Base-by-base conservation (phyloP, 768 basidiomycete species). In the Fistulinella prunicolor region DNA sequence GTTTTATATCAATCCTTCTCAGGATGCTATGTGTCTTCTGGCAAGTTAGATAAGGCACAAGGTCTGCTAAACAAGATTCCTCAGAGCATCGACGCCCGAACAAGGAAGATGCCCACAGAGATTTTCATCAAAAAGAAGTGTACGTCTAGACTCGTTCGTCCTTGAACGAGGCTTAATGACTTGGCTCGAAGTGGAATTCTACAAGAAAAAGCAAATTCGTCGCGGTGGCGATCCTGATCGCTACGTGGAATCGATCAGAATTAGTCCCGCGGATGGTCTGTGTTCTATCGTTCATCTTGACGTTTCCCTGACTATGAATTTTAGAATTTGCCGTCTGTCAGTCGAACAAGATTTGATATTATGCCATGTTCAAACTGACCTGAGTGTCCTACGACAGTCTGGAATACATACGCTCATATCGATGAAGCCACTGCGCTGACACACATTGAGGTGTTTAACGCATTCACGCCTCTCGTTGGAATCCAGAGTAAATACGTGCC, bases 61-160 rank as follows among this genome's bases (percentile, higher is more conserved):
- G 65, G 65, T 46, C 64, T 89, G 12, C 60, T 89, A 4, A 81
- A 90, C 49, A 66, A 61, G 12, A 74, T 89, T n/a, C 85, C 86
- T 0, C 71, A 66, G 0, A 60, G 82, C 42, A 70, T 89, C 10
- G 75, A 81, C 17, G 78, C 76, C 61, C 76, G 73, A 64, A 86
- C 81, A 66, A 84, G 81, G 64, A 78, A 81, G 44, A 62, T 89
- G 42, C 86, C 89, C 0, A 86, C 85, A 0, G 89, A 91, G 56
- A 79, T 83, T 3, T 82, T 83, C 46, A 86, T 90, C 45, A 80
- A 83, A 70, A 88, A 86, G 72, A 87, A 85, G 65, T 32, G 89
- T 89, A 42, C 9, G 83, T 67, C 58, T 12, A 1, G 16, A 20
- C 12, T 13, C 34, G 29, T 14, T 45, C 35, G 19, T 13, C 42